Evolutionary conservation across 2,329 filamentous ascomycete genomes (phyloP).

Genomic region (Penicillium crustosum): DNA sequence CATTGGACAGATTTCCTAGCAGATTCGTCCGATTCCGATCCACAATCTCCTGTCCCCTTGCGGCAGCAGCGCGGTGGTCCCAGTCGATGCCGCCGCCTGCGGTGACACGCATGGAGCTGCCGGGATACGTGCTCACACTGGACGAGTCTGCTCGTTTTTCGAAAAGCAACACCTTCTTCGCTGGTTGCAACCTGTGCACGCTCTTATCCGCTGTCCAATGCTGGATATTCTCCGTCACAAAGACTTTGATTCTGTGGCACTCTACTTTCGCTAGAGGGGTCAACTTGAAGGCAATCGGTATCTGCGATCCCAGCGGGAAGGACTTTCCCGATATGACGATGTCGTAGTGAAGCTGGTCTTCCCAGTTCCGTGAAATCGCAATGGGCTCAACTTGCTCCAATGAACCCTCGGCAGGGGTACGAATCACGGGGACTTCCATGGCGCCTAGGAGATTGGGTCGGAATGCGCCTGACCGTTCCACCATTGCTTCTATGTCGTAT

Average conservation of each 20-base stretch:
- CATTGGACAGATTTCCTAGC: constrained; percentile 74
- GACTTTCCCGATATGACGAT: constrained; percentile 96
- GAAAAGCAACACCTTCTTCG: constrained; percentile 79
- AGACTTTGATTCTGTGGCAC: constrained; percentile 88
- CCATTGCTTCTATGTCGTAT: constrained; percentile 80
- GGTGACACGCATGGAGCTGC: constrained; percentile 73
- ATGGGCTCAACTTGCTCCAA: constrained; percentile 91
- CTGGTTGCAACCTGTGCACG: constrained; percentile 80
- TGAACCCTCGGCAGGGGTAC: constrained; percentile 82
- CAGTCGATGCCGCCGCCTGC: constrained; percentile 78
- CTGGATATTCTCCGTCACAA: constrained; percentile 84
- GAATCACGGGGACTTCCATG: constrained; percentile 80
- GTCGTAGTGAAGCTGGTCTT: constrained; percentile 92
- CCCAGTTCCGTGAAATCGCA: constrained; percentile 89
- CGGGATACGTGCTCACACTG: constrained; percentile 69
- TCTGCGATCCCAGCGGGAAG: constrained; percentile 81
- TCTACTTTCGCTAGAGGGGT: constrained; percentile 91
- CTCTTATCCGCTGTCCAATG: constrained; percentile 85
- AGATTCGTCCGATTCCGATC: constrained; percentile 65
- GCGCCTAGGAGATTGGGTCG: constrained; percentile 80
- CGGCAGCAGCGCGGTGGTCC: constrained; percentile 57
- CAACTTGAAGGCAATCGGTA: constrained; percentile 91
- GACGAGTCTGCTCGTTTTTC: constrained; percentile 83
- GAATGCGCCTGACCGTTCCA: constrained; percentile 86
- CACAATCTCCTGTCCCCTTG: constrained; percentile 56